Base-by-base conservation (phyloP, 495 filamentous ascomycete genomes). In the Pyrenula massariospora region DNA sequence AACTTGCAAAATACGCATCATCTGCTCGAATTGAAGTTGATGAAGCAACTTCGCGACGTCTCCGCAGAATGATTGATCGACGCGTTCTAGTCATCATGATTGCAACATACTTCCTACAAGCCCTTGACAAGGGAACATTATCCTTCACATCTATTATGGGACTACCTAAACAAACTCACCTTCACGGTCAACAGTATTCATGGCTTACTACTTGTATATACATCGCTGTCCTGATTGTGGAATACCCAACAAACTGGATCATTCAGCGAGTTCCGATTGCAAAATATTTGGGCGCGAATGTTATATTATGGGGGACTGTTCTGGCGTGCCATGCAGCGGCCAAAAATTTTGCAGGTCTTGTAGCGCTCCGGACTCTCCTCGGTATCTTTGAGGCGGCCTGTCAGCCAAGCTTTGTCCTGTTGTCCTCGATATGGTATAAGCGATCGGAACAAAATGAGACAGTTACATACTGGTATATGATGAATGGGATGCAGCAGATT, bases 381-480 rank as follows among this genome's bases (percentile, higher is more conserved):
- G 85, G 85, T 56, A 75, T 84, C 48, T 87, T 86, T 61, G 85
- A 88, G 57, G 84, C 84, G 12, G 80, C 76, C 55, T 84, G 79
- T 63, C 79, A 84, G 61, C 83, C 83, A 0, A 74, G 62, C 0
- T 71, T 75, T 23, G 64, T 88, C 12, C 63, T 87, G 24, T 69
- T 88, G 20, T 84, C 80, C 0, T 73, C 79, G n/a, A 86, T 86
- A 77, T 88, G 85, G 84, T 88, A 86, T 65, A 82, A 77, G 49
- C 76, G 84, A 10, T 75, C 83, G 53, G 84, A 88, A 58, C 84
- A 87, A 64, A 77, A 84, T 0, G 67, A 72, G 0, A 79, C 78
- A 0, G 82, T 86, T 0, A 82, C 82, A 0, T 86, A 84, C 66
- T 88, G 85, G 82, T 79, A 68, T 25, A 84, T 83, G 79, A 84